Base-by-base conservation (phyloP, 2,329 filamentous ascomycete species). In the Metarhizium album region DNA sequence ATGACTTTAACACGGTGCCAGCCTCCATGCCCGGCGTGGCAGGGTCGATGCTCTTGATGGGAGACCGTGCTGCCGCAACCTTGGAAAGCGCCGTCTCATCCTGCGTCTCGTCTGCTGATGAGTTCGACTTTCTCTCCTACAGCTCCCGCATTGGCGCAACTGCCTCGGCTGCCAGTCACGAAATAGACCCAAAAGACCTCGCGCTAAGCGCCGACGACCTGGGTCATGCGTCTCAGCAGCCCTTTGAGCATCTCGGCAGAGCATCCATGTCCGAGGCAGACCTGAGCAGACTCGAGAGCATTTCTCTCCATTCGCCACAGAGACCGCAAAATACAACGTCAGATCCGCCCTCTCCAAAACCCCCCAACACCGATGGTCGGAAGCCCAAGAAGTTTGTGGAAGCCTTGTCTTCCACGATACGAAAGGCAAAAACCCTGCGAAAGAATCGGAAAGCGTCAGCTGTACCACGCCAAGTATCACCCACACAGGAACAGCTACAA, bases 181-280 rank as follows among this genome's bases (percentile, higher is more conserved):
- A 67, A 22, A 54, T 67, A 35, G 60, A 67, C 48, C 59, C 64
- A 11, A 57, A 57, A 27, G 55, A 59, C 24, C 57, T 68, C 43
- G 53, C 59, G 42, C 54, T 65, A 33, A 51, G 49, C 38, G 20
- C 42, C 27, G 52, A 54, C 14, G 46, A 51, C 16, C 46, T 51
- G 5, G 11, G 11, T 20, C 51, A 51, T 11, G 37, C 20, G 35
- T 33, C 47, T 29, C 49, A 52, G 7, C 57, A 59, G 18, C 57
- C 58, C 31, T 52, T 57, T 33, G 54, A 57, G 4, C 54, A 58
- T 47, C 52, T 64, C 13, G 62, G 62, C 38, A 62, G 63, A 14
- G 67, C 61, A 23, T 72, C 70, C 52, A 70, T 75, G 61, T 74
- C 72, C 3, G 72, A 75, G 54, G 70, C 70, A 37, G 72, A 74